These are phyloP conservation scores for Globisporangium nunn DNA, from an alignment of 352 stramenopile genomes.

Conservation along the genomic window DNA sequence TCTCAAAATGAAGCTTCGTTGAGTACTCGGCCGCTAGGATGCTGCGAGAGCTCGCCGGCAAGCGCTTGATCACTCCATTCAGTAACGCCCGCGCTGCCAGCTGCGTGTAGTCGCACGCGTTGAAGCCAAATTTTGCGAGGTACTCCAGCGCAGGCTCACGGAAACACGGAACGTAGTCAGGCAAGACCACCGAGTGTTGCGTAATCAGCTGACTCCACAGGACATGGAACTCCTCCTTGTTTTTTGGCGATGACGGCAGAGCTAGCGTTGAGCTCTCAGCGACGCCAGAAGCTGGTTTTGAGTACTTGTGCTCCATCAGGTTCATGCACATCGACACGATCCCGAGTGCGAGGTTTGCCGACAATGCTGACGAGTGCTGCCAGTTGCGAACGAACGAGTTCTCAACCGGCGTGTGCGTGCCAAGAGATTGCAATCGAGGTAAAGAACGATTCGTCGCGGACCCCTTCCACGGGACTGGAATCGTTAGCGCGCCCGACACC, in stretches of 20 bases:
- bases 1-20: slow-evolving; percentile 73
- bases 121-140: slow-evolving; percentile 69
- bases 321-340: slow-evolving; percentile 78
- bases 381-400: slow-evolving; percentile 53
- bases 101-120: slow-evolving; percentile 70
- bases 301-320: slow-evolving; percentile 75
- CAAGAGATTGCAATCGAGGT: slow-evolving; percentile 1
- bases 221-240: slow-evolving; percentile 82
- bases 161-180: slow-evolving; percentile 61
- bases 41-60: slow-evolving; percentile 33
- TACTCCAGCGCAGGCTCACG: slow-evolving; percentile 66
- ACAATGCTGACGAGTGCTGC: slow-evolving; percentile 69
- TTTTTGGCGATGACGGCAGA: slow-evolving; percentile 32
- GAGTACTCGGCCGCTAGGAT: slow-evolving; percentile 67
- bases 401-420: slow-evolving; percentile 12
- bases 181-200: slow-evolving; percentile 73
- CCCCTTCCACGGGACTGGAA: slow-evolving; percentile 58
- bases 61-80: slow-evolving; percentile 69
- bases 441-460: neutral
- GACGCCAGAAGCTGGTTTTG: slow-evolving; percentile 14
- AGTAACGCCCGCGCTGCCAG: slow-evolving; percentile 63
- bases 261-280: slow-evolving; percentile 1
- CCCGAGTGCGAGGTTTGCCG: slow-evolving; percentile 53
- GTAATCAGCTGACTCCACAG: slow-evolving; percentile 85
- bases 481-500: slow-evolving; percentile 47